Evolutionary conservation across 306 rosid genomes (phyloP), one percentile per base, ranked within the genome.

Genomic region (Pyrus betulifolia): DNA sequence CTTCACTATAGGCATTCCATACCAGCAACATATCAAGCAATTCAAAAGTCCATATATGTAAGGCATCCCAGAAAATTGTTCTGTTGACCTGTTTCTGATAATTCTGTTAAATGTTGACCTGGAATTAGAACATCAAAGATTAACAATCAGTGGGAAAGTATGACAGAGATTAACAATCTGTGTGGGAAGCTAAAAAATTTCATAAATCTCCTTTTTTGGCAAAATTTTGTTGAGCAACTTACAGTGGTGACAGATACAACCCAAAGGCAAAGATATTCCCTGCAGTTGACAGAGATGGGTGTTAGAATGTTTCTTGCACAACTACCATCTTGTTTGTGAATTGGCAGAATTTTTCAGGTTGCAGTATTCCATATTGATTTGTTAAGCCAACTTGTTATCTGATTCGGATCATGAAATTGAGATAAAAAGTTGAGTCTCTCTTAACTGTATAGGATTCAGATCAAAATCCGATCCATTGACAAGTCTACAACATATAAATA

Each of bases 11-110:
- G 86, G 86, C 40, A 30, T 62, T 27, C 78, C 84, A 74, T 82
- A 82, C 86, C 84, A 85, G 6, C 79, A 65, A 74, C 88, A 85
- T 46, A 82, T 79, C 78, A 85, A 74, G 77, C 86, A 82, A 74
- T 74, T 85, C 70, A 82, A 18, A 62, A 85, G 46, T 23, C 82
- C 77, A 71, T 82, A 85, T 35, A 82, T 52, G 66, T 82, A 85
- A 58, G 86, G 89, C 80, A 85, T 59, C 60, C 82, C 84, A 4
- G 86, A 82, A 62, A 85, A 85, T 38, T 82, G 84, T 74, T 85
- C 83, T 54, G 84, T 85, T 59, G 89, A 85, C 17, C 54, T 74
- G 73, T 82, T 82, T 77, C 78, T 77, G 38, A 85, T 74, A 22
- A 85, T 82, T 77, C 84, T 82, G 71, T 49, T 77, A 30, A 82